Conservation (phyloP, 2,329 filamentous ascomycete genomes). For the Nothopassalora personata region DNA sequence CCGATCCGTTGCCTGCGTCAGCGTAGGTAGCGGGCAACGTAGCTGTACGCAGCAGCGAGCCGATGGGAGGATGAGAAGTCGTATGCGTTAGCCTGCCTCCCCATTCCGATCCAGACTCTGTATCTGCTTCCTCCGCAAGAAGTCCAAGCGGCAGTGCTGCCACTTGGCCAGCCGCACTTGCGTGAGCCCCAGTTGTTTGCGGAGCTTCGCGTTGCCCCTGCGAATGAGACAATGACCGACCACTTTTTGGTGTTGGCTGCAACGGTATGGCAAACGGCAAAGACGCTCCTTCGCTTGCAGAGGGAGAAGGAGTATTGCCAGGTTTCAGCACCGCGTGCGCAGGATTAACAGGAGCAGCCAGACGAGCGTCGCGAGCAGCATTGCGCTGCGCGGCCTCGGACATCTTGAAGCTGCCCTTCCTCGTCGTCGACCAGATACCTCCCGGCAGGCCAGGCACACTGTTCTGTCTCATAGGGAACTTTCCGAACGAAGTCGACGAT, state of each 20-base stretch:
- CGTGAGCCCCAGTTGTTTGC: conserved; percentile 10
- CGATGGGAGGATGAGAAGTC: conserved; percentile 29
- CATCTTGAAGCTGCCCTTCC: conserved; percentile 31
- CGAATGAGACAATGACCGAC: conserved; percentile 93
- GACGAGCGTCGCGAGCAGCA: conserved; percentile 29
- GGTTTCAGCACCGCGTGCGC: conserved; percentile 9
- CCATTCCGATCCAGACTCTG: conserved; percentile 23
- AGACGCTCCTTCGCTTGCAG: conserved; percentile 33
- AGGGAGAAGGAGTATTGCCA: conserved; percentile 35
- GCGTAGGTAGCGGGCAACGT: conserved; percentile 27
- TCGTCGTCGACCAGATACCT: conserved; percentile 30
- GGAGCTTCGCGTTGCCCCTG: conserved; percentile 38
- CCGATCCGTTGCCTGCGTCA: conserved; percentile 16
- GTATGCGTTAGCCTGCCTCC: conserved; percentile 28
- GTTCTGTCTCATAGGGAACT: conserved; percentile 27
- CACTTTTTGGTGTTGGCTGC: conserved; percentile 85
- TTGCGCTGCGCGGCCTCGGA: conserved; percentile 27
- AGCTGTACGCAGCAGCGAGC: conserved; percentile 27
- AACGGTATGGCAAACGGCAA: conserved; percentile 84
- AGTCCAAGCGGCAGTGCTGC: conserved; percentile 27
- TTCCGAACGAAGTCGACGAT: conserved; percentile 53
- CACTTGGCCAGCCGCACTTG: conserved; percentile 15
- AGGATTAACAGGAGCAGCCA: conserved; percentile 45
- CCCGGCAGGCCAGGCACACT: conserved; percentile 41
- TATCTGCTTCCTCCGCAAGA: conserved; percentile 28